These are phyloP conservation scores for Cercophora samala DNA, from an alignment of 495 filamentous ascomycete species.

Conservation along the genomic window DNA sequence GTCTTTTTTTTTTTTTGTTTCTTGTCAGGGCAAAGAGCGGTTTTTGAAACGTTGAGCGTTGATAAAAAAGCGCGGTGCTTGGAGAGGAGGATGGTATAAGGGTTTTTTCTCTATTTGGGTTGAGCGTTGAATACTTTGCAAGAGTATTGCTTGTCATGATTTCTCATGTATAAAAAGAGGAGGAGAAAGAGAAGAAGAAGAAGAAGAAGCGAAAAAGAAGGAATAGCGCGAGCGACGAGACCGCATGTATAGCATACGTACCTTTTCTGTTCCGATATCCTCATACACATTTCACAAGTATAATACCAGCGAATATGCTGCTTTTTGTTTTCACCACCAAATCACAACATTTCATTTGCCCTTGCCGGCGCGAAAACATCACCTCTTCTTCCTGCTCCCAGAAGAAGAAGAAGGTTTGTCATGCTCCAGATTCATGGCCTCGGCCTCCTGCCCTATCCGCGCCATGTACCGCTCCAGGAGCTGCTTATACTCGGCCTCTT, in stretches of 20 bases:
- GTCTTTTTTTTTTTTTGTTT: not conserved
- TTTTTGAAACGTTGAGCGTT: not conserved
- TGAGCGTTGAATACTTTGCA: not conserved
- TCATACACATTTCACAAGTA: not conserved
- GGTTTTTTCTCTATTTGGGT: not conserved
- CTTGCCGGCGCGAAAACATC: not conserved
- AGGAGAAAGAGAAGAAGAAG: not conserved
- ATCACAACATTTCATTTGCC: not conserved
- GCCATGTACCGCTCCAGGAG: constrained; percentile 89
- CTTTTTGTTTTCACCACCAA: too few species aligned
- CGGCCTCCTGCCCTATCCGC: constrained; percentile 78
- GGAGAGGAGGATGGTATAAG: not conserved
- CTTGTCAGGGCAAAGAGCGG: not conserved
- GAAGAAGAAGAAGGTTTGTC: constrained; percentile 24
- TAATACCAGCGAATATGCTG: not conserved
- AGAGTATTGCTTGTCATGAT: not conserved
- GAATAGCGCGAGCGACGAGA: constrained; percentile 4
- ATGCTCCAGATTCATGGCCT: constrained; percentile 73
- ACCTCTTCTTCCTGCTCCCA: constrained; percentile 11
- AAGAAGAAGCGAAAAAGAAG: not conserved
- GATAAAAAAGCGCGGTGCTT: not conserved
- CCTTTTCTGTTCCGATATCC: constrained; percentile 10
- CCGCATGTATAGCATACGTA: constrained; percentile 6
- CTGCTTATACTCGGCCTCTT: constrained; percentile 81
- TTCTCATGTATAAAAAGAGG: not conserved